Evolutionary conservation across 2,329 filamentous ascomycete genomes (phyloP), one percentile per base, ranked within the genome.

Genomic region (Rutstroemia sydowiana): DNA sequence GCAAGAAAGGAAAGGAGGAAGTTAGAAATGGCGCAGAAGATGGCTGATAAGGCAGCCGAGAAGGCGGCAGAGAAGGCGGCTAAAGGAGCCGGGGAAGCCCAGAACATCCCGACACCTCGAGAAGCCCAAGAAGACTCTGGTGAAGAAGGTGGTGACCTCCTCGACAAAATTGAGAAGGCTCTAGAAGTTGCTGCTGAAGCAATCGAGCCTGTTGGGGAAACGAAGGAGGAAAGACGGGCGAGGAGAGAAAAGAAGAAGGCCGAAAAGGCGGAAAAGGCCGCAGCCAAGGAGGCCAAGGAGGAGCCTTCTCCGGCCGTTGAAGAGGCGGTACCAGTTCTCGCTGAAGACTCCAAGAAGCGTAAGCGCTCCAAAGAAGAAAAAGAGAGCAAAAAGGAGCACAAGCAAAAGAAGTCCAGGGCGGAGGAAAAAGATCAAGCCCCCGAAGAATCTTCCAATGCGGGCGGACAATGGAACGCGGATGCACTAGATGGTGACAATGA

Each of bases 401-500:
- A 56, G 23, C 28, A 37, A 18, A 46, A 55, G 44, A 40, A 44
- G 18, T 45, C 53, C 7, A 49, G 49, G 56, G n/a, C 50, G 3
- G 23, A 55, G 53, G 30, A 28, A 47, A 14, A 59, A 53, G 48
- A 45, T 41, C 16, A 20, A 20, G 47, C 26, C 1, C 41, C 32
- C 20, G 46, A 14, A 5, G 20, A 26, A 18, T n/a, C 5, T 3
- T 30, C 42, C 23, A 42, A 16, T 23, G 52, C 51, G 36, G 37
- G 37, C 2, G 58, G 58, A 46, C 60, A 62, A 50, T 66, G 63
- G 61, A 65, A 65, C n/a, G 54, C 61, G 2, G 57, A 64, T 34
- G 60, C 57, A 9, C 51, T 69, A n/a, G 48, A 52, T 20, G 66
- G 67, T 2, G 65, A 64, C 26, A 59, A 57, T 14, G 59, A 61